Conservation (phyloP, 305 asterid genomes). For the Plantago coronopus region DNA sequence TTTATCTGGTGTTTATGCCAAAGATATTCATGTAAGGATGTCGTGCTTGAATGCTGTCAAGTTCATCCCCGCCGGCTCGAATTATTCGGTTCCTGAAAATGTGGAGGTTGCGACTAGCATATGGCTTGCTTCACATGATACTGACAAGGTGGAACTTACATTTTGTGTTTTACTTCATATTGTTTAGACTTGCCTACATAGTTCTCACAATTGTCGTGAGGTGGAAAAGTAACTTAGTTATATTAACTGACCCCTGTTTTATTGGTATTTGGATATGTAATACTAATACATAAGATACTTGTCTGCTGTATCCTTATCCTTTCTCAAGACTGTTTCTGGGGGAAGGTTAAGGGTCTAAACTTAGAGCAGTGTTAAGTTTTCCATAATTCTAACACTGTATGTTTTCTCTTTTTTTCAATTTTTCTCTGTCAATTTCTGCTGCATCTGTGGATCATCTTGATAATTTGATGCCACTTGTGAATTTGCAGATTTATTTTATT, state of each 20-base stretch:
- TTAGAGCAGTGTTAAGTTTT: no score
- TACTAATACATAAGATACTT: no score
- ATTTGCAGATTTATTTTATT: neutral
- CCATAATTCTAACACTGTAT: no score
- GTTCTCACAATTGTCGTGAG: no score
- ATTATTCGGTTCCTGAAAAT: slow-evolving; percentile 72
- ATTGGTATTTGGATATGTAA: no score
- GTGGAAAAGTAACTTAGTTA: no score
- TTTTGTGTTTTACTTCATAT: slow-evolving; percentile 3
- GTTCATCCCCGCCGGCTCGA: slow-evolving; percentile 94
- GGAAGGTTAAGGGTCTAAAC: no score
- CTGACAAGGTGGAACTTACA: slow-evolving; percentile 62
- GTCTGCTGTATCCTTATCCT: no score
- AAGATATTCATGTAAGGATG: slow-evolving; percentile 87
- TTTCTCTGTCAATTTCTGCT: neutral
- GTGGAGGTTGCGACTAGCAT: slow-evolving; percentile 88
- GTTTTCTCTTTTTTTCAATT: no score
- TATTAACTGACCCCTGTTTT: no score
- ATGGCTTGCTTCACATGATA: slow-evolving; percentile 98
- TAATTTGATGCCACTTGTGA: neutral
- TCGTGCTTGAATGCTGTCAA: slow-evolving; percentile 94
- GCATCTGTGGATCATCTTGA: neutral
- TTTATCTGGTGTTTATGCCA: slow-evolving; percentile 82
- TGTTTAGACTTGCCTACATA: neutral
- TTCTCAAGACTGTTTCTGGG: no score